Percentiles rank a stretch among this genome's conserved stretches.
Conservation (phyloP, 805 yeast genomes). For the Hanseniaspora hatyaiensis region DNA sequence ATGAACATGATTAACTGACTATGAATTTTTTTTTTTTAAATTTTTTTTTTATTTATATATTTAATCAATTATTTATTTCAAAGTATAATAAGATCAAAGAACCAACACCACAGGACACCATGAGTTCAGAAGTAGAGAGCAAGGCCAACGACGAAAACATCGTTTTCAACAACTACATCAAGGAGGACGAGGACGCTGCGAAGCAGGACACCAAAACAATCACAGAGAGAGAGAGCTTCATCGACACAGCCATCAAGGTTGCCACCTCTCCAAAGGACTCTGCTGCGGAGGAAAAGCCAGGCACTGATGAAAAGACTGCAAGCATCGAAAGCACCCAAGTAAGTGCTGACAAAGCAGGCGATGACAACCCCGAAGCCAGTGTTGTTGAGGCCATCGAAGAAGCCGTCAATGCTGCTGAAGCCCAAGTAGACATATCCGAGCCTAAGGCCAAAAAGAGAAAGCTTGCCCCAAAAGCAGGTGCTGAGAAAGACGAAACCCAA, state of each 20-base stretch:
- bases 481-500: background rate
- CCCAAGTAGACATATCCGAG: background rate
- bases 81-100: background rate
- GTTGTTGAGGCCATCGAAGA: background rate
- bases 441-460: background rate
- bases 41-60: background rate
- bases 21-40: no score
- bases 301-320: background rate
- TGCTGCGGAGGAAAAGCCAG: background rate
- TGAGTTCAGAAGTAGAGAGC: background rate
- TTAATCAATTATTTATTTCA: no score
- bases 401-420: background rate
- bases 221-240: conserved; percentile 3
- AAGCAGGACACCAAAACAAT: background rate
- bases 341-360: background rate
- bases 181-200: conserved; percentile 15
- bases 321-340: no score
- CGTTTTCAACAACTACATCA: conserved; percentile 15
- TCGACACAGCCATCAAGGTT: conserved; percentile 3
- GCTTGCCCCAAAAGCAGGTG: background rate
- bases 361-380: background rate
- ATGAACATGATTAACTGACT: no score
- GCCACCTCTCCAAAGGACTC: background rate
- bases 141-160: conserved; percentile 12
- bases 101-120: background rate